Evolutionary conservation across 345 rosid genomes (phyloP), one percentile per base, ranked within the genome.

Genomic region (Populus nigra): DNA sequence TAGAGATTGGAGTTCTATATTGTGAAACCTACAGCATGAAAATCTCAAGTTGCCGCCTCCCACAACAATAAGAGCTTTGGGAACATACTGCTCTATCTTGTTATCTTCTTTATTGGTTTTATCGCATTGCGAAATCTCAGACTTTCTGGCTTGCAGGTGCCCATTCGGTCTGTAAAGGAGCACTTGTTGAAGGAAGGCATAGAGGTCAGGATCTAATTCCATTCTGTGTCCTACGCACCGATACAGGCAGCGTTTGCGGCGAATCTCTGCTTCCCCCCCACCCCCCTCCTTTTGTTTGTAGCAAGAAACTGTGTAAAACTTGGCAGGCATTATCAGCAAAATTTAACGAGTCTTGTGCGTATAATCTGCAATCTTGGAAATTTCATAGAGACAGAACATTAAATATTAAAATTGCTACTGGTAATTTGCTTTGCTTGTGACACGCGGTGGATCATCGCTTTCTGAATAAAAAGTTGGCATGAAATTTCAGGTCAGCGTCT

Each of bases 121-220:
- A 13, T 8, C 49, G 13, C 22, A 38, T 35, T 53, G 13, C 13
- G 45, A 13, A 69, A 18, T 22, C 50, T 57, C 38, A 5, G 7
- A 65, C 73, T 72, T 27, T 47, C 77, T 76, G 78, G 62, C 45
- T 74, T 85, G 78, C 87, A 96, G 99, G 99, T 96, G 74, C 97
- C 96, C 1, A 84, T 96, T 82, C 89, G 79, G 27, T 47, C 84
- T 31, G 99, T 93, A 50, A 96, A 96, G 83, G 94, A 83, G 83
- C 95, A 91, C 85, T 86, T 93, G 81, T 74, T 81, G 76, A 84
- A 90, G 47, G 85, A 85, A 79, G 88, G 89, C 81, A 86, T 90
- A 65, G 98, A 96, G 83, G 95, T 93, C 17, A 87, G 99, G 85
- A 79, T 88, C 72, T 90, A 79, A 86, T n/a, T 20, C 0, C 9